phyloP scores from a whole-genome alignment of 306 rosid species.

The Lathyrus sativus region DNA sequence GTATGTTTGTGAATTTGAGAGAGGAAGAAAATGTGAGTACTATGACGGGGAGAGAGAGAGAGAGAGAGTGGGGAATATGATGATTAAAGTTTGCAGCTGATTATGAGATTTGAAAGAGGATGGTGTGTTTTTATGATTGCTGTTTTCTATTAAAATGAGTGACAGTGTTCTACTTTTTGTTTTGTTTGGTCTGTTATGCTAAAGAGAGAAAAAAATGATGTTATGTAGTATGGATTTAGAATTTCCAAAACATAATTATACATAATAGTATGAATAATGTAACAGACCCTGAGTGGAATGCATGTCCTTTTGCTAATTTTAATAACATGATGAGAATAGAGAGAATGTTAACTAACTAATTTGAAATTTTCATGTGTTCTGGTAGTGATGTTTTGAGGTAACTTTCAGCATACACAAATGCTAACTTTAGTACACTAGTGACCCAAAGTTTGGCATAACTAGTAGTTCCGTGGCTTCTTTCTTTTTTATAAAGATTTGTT shows the following conservation, averaged over 20 bases:
- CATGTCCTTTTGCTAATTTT: constrained; percentile 3
- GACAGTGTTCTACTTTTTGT: constrained; percentile 46
- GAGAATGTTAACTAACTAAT: neutral
- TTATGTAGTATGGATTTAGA: constrained; percentile 17
- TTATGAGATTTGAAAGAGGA: constrained; percentile 34
- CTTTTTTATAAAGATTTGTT: too few relatives aligned
- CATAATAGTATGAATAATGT: neutral
- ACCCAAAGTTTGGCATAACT: too few relatives aligned
- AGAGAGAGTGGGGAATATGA: constrained; percentile 27
- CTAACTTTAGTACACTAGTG: too few relatives aligned
- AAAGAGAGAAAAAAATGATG: constrained; percentile 16
- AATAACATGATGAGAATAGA: constrained; percentile 2
- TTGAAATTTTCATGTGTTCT: constrained; percentile 5
- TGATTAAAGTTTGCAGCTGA: constrained; percentile 57
- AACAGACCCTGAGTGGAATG: constrained; percentile 20
- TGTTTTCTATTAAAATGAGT: constrained; percentile 50
- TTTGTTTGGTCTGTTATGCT: constrained; percentile 41
- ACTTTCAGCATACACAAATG: too few relatives aligned
- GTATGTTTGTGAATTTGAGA: neutral
- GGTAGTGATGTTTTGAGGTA: constrained; percentile 2
- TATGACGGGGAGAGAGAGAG: constrained; percentile 38
- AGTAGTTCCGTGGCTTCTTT: too few relatives aligned
- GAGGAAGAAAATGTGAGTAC: constrained; percentile 13
- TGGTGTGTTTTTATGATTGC: constrained; percentile 55
- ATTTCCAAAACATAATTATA: neutral